Evolutionary conservation across 1,139 yeast species (phyloP), one percentile per base, ranked within the genome.

Genomic region (Candida freyschussii): DNA sequence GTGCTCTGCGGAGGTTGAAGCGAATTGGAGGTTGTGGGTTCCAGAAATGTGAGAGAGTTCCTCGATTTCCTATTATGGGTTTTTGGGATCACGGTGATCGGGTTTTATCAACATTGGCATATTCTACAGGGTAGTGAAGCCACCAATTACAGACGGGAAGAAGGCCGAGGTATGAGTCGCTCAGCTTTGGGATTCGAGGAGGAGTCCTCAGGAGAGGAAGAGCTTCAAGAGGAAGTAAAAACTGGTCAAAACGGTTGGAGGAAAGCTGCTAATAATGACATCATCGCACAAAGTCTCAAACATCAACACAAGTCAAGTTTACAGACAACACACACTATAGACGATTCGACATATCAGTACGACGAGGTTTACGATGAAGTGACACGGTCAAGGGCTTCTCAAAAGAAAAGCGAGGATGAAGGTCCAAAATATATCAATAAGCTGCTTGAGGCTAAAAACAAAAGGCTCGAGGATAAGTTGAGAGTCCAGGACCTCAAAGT

Each of bases 381-480:
- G 1, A 31, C 37, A 5, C 27, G 31, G 15, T 12, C 33, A 4
- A 24, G 27, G 9, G 8, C 7, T 9, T 6, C 26, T 14, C 22
- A 4, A 6, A 17, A 29, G 19, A 27, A 20, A 18, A 3, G 17
- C 2, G 8, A 11, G 6, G 2, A 20, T 3, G 3, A 26, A 6
- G 37, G 39, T 1, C 37, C 72, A 7, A 58, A 57, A 40, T 67
- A 67, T 43, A 59, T 69, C 43, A 54, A 51, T 9, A 50, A 48
- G 5, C 41, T 70, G 10, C 41, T 66, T 11, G 59, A 55, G 32
- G 64, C 72, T 8, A 62, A 63, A 34, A 49, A 51, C 20, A 39
- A 45, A n/a, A 50, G 76, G 27, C 66, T 67, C 15, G 43, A 55
- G 24, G 75, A 70, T 41, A 54, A 59, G 22, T 36, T 59, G 17